These are phyloP conservation scores for Fusarium nanum DNA, from an alignment of 2,329 filamentous ascomycete genomes.

Conservation along the genomic window DNA sequence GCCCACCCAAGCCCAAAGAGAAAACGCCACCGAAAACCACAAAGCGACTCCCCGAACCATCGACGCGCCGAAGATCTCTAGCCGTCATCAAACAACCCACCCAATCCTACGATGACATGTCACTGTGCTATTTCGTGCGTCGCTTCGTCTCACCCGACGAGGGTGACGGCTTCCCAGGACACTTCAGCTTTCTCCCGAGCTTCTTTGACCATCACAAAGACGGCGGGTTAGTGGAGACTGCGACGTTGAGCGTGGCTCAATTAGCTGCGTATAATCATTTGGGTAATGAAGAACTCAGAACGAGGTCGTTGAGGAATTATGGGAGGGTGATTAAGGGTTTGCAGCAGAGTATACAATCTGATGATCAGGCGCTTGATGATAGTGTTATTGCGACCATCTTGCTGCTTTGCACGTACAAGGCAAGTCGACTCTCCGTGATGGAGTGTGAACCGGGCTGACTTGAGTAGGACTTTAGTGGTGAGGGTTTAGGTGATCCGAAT, in stretches of 20 bases:
- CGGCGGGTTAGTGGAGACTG: conserved; percentile 46
- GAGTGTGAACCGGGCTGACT: not conserved
- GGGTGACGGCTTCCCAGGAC: conserved; percentile 48
- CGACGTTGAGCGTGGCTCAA: conserved; percentile 51
- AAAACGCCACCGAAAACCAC: not conserved
- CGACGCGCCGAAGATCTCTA: not conserved
- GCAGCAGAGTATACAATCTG: conserved; percentile 44
- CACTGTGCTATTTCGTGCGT: conserved; percentile 50
- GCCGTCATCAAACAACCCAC: conserved; percentile 21
- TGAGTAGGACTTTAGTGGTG: conserved; percentile 49
- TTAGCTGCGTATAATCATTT: conserved; percentile 51
- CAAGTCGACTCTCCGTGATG: not conserved
- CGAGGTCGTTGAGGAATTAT: conserved; percentile 48
- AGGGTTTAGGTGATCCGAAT: conserved; percentile 44
- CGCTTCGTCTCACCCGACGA: conserved; percentile 50
- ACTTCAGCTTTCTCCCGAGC: conserved; percentile 49
- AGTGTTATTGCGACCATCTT: conserved; percentile 48
- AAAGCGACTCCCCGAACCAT: not conserved
- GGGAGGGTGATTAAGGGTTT: conserved; percentile 46
- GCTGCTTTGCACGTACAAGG: conserved; percentile 49
- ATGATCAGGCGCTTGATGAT: conserved; percentile 46
- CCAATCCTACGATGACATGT: conserved; percentile 45
- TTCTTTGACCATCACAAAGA: conserved; percentile 45
- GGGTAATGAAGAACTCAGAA: conserved; percentile 44
- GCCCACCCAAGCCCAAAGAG: not conserved